Percentiles rank a stretch among this genome's conserved stretches.
phyloP scores from a whole-genome alignment of 257 asterid genomes.

The Dorcoceras hygrometricum region DNA sequence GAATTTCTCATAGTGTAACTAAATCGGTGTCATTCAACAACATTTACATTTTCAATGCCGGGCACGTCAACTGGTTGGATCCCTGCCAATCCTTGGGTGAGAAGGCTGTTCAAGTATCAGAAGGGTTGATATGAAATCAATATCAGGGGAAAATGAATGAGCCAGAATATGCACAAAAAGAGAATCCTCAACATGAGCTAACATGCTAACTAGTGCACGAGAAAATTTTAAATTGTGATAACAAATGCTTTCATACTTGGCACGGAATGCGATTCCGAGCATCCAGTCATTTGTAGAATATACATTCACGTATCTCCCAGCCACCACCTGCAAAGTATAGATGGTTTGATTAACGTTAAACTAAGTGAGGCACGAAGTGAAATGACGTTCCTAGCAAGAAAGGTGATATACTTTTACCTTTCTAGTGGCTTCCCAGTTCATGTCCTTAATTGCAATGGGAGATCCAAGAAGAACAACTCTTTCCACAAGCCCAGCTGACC shows the following conservation, averaged over 20 bases:
- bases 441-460: slow-evolving; percentile 80
- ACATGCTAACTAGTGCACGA: background rate
- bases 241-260: slow-evolving; percentile 50
- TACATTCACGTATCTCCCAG: slow-evolving; percentile 86
- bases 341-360: slow-evolving; percentile 21
- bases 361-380: slow-evolving; percentile 20
- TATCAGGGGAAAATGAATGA: background rate
- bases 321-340: slow-evolving; percentile 60
- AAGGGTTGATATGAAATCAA: background rate
- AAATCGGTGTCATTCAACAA: background rate
- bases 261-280: slow-evolving; percentile 95
- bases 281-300: slow-evolving; percentile 92
- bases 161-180: background rate
- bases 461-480: slow-evolving; percentile 95
- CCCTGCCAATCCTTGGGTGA: slow-evolving; percentile 94
- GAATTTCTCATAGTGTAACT: background rate
- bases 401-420: slow-evolving; percentile 43
- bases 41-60: slow-evolving; percentile 81
- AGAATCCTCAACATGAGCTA: background rate
- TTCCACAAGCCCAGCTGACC: slow-evolving; percentile 78
- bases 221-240: slow-evolving; percentile 6
- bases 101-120: slow-evolving; percentile 61
- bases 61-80: slow-evolving; percentile 84
- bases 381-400: background rate
- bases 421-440: slow-evolving; percentile 89